Evolutionary conservation across 2,329 filamentous ascomycete species (phyloP), one percentile per base, ranked within the genome.

Genomic region (Phyllachora maydis): DNA sequence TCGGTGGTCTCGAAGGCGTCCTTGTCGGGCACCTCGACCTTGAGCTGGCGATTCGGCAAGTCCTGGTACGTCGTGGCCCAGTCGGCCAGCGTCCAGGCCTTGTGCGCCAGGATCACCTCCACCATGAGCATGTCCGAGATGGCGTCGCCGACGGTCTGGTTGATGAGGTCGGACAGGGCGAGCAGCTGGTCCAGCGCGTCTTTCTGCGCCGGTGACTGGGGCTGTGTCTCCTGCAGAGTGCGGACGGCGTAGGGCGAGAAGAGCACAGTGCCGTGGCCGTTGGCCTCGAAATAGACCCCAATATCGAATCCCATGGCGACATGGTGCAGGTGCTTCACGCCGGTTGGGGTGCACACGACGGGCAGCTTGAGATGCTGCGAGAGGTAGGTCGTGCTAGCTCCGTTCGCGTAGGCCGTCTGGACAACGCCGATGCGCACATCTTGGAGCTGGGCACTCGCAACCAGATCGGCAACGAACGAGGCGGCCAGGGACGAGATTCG

Each of bases 231-330:
- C 35, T 61, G 63, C 52, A 98, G 90, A 23, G 66, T 62, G 36
- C 74, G 72, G 22, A 85, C 56, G 4, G 85, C 85, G 29, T 78
- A 70, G 28, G 75, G 66, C 1, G 79, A 91, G 59, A 98, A 98
- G 26, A 95, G 72, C 17, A 95, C 76, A 7, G 88, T 98, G 34
- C 88, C 88, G 49, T 98, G 88, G 15, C 88, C 88, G 44, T 98
- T 98, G 33, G 88, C 88, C 55, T 98, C 88, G 40, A 98, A 98
- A 56, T 98, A 98, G 24, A 95, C 81, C 27, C 88, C 88, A 26
- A 95, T 72, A 39, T 98, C 88, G 38, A 90, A 92, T 34, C 83
- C 78, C 39, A 78, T 71, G 18, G 88, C 88, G n/a, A 81, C 88
- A 42, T 95, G 88, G 52, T 98, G 88, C 32, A 98, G 65, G 50